Evolutionary conservation across 2,329 filamentous ascomycete genomes (phyloP).

Genomic region (Alternaria brassicae): DNA sequence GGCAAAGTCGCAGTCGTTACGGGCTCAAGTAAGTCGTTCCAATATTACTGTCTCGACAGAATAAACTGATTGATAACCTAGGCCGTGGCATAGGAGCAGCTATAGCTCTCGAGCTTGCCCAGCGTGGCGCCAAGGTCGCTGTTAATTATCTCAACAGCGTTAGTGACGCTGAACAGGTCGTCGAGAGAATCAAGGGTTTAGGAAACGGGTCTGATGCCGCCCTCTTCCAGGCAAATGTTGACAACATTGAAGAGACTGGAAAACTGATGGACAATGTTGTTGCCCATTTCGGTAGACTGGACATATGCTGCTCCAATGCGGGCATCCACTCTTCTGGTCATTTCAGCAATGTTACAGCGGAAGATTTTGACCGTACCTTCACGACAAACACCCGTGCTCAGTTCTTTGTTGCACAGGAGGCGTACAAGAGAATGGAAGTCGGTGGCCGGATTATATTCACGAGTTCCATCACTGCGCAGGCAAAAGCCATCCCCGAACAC

Average conservation of each 20-base stretch:
- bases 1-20: slow-evolving; percentile 65
- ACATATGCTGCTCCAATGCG: slow-evolving; percentile 57
- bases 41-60: background rate
- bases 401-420: slow-evolving; percentile 78
- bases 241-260: slow-evolving; percentile 56
- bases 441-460: slow-evolving; percentile 76
- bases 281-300: slow-evolving; percentile 46
- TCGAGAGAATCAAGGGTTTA: slow-evolving; percentile 49
- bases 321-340: slow-evolving; percentile 70
- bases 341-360: slow-evolving; percentile 69
- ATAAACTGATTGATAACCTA: background rate
- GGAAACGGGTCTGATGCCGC: slow-evolving; percentile 55
- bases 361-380: slow-evolving; percentile 74
- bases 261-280: slow-evolving; percentile 55
- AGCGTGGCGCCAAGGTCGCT: slow-evolving; percentile 67
- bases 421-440: slow-evolving; percentile 69
- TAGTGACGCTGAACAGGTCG: slow-evolving; percentile 54
- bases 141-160: slow-evolving; percentile 67
- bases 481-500: slow-evolving; percentile 71
- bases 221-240: slow-evolving; percentile 64
- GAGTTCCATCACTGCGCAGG: slow-evolving; percentile 70
- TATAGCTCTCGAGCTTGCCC: slow-evolving; percentile 68
- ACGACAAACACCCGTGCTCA: slow-evolving; percentile 71
- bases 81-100: slow-evolving; percentile 69
- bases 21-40: slow-evolving; percentile 42